Percentiles rank a stretch among this genome's conserved stretches.
These are phyloP conservation scores for Trametopsis cervina DNA, from an alignment of 768 basidiomycete genomes.

Conservation along the genomic window DNA sequence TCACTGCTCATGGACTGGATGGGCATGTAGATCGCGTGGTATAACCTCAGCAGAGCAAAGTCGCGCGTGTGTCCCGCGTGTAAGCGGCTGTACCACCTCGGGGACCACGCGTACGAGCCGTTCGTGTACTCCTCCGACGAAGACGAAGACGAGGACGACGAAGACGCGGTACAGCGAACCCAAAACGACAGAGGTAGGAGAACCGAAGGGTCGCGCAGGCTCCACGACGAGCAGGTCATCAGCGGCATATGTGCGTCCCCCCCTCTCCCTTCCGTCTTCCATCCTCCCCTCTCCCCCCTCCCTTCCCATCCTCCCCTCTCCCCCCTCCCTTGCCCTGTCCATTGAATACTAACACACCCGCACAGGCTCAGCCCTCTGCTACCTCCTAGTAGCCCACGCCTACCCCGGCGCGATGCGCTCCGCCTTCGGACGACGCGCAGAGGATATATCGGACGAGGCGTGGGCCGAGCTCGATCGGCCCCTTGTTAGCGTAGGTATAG, in stretches of 20 bases:
- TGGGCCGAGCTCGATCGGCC: constrained; percentile 53
- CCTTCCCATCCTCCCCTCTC: no score
- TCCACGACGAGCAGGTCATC: constrained; percentile 56
- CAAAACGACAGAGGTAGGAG: constrained; percentile 9
- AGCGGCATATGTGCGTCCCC: constrained; percentile 69
- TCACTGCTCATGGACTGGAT: no score
- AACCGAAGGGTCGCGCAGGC: constrained; percentile 6
- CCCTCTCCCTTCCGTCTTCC: no score
- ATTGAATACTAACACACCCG: not conserved
- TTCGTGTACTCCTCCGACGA: constrained; percentile 3
- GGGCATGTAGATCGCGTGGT: constrained; percentile 63
- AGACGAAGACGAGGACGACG: not conserved
- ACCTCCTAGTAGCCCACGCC: constrained; percentile 62
- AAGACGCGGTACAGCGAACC: constrained; percentile 4
- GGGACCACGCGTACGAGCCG: constrained; percentile 52
- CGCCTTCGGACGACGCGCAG: constrained; percentile 61
- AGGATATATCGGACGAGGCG: constrained; percentile 60
- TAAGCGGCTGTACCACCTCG: constrained; percentile 61
- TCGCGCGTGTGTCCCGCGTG: constrained; percentile 77
- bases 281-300: no score
- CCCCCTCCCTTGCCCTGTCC: not conserved
- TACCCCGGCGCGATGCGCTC: constrained; percentile 57
- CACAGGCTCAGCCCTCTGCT: constrained; percentile 73
- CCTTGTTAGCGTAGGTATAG: no score
- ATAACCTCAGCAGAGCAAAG: constrained; percentile 71